phyloP scores from a whole-genome alignment of 179 eudicot species.

The Corrigiola litoralis region DNA sequence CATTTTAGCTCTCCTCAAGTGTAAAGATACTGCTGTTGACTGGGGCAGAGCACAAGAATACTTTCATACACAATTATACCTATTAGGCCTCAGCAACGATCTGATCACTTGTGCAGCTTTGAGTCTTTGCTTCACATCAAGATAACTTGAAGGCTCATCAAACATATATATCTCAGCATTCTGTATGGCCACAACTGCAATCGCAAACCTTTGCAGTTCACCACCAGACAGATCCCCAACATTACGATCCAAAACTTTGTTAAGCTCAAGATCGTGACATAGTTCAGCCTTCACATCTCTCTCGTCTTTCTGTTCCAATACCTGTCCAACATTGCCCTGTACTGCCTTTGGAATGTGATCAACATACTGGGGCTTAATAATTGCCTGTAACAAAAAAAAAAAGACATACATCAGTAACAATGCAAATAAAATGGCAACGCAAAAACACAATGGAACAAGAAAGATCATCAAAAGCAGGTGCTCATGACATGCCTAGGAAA shows the following conservation, averaged over 20 bases:
- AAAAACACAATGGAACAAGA: background rate
- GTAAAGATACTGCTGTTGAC: too few species aligned
- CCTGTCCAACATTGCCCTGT: conserved; percentile 89
- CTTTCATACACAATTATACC: too few species aligned
- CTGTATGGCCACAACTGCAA: conserved; percentile 90
- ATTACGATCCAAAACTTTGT: conserved; percentile 87
- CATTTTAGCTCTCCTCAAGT: background rate
- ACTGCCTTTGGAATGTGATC: conserved; percentile 98
- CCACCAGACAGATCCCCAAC: conserved; percentile 98
- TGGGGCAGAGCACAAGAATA: too few species aligned
- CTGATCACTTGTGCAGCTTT: conserved; percentile 94
- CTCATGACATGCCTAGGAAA: too few species aligned
- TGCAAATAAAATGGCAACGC: background rate
- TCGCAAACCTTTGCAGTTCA: conserved; percentile 97
- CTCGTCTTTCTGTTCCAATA: conserved; percentile 85
- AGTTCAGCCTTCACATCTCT: conserved; percentile 70
- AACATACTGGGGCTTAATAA: conserved; percentile 95
- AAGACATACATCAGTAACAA: background rate
- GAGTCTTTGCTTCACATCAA: conserved; percentile 93
- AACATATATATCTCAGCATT: conserved; percentile 94
- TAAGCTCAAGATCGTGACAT: conserved; percentile 72
- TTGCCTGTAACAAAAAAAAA: conserved; percentile 69
- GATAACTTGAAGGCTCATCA: conserved; percentile 97
- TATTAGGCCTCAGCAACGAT: conserved; percentile 83
- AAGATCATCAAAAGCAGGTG: background rate